These are phyloP conservation scores for Metschnikowia baotianmanensis DNA, from an alignment of 805 yeast genomes.

Conservation along the genomic window DNA sequence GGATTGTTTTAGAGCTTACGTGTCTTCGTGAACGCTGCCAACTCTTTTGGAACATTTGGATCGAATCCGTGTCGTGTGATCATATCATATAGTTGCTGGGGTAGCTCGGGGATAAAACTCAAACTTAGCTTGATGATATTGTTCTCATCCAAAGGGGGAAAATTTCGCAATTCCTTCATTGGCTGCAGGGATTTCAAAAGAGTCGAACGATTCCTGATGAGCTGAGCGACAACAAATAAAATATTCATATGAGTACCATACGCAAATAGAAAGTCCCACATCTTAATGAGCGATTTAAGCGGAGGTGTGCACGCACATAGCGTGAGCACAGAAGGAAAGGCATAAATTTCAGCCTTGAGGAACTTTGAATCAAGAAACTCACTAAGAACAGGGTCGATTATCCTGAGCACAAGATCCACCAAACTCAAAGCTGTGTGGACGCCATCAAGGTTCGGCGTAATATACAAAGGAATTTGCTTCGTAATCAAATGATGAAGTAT, in stretches of 20 bases:
- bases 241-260: constrained; percentile 89
- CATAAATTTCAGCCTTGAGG: constrained; percentile 82
- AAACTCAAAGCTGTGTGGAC: constrained; percentile 73
- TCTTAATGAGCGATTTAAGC: constrained; percentile 62
- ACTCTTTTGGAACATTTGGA: constrained; percentile 34
- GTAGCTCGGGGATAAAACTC: constrained; percentile 74
- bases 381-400: constrained; percentile 71
- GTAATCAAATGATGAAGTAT: constrained; percentile 62
- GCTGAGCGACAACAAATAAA: constrained; percentile 78
- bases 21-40: constrained; percentile 21
- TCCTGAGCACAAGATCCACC: constrained; percentile 69
- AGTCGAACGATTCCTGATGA: constrained; percentile 63
- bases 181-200: constrained; percentile 65
- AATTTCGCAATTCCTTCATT: constrained; percentile 68
- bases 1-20: constrained; percentile 26
- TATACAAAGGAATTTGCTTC: constrained; percentile 70
- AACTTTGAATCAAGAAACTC: constrained; percentile 58
- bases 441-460: constrained; percentile 74
- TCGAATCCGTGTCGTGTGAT: constrained; percentile 65
- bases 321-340: constrained; percentile 79
- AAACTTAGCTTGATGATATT: constrained; percentile 76
- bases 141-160: constrained; percentile 69
- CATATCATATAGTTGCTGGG: constrained; percentile 61
- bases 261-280: constrained; percentile 91
- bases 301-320: constrained; percentile 89